Evolutionary conservation across 1,139 yeast species (phyloP), one percentile per base, ranked within the genome.

Genomic region (Lizanozyma gosingica): DNA sequence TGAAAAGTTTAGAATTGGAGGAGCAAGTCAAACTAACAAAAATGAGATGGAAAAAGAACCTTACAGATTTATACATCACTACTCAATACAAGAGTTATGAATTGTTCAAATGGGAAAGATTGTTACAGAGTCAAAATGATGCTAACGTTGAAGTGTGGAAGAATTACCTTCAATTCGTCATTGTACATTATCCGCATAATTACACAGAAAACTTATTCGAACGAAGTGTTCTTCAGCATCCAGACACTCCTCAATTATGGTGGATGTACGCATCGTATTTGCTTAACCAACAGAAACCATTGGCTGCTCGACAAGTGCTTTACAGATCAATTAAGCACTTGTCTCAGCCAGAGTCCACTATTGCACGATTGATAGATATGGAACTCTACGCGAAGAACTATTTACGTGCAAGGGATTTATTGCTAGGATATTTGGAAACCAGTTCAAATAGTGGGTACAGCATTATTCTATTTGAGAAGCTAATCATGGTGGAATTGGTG

Each of bases 31-130:
- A 22, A 11, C 9, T 22, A 6, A 6, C 29, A 11, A 22, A 22
- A 22, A 6, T 22, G 6, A 22, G 11, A 11, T 22, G 29, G 29
- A 22, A 22, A 11, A 22, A 22, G 29, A 22, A 11, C 11, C 11
- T 22, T 6, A 22, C 29, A 22, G 29, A 22, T 22, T 22, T 22
- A 11, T 56, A 47, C 41, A 47, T 53, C 35, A 49, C 54, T 16
- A 50, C 53, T n/a, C 62, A 57, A 36, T 50, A 44, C 35, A 48
- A 50, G 17, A 53, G 51, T 3, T 51, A 45, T 38, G 55, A 55
- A 35, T 17, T 55, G 14, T 56, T 45, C 38, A 22, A 22, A 22
- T 22, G 29, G 29, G 29, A 22, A 22, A 22, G 11, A 11, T n/a
- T n/a, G n/a, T n/a, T n/a, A n/a, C 29, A 22, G 11, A 6, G 6